Conservation (phyloP, 2,329 filamentous ascomycete genomes). For the Amauroascus niger region DNA sequence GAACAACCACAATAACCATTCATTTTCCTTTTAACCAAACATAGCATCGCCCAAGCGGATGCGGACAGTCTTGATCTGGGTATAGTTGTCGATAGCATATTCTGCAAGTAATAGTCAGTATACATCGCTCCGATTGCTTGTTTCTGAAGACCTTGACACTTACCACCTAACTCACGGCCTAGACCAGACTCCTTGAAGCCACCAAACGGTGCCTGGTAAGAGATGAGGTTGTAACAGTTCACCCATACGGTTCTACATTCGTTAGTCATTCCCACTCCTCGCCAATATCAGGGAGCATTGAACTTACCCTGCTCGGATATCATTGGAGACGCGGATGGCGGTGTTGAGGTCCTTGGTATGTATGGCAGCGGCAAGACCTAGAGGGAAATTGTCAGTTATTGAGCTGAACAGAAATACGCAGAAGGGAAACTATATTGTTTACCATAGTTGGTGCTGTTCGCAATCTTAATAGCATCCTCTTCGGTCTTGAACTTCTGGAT, state of each 20-base stretch:
- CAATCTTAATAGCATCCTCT: constrained; percentile 58
- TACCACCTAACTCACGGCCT: constrained; percentile 38
- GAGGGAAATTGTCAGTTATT: background rate
- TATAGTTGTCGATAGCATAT: constrained; percentile 43
- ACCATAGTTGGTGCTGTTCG: constrained; percentile 66
- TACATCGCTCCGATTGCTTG: background rate
- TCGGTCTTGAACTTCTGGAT: constrained; percentile 68
- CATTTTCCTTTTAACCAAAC: constrained; percentile 30
- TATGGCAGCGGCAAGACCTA: constrained; percentile 57
- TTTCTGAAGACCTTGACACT: background rate
- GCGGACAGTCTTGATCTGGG: constrained; percentile 41
- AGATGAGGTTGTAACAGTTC: constrained; percentile 63
- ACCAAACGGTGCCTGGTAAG: constrained; percentile 47
- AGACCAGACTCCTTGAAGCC: constrained; percentile 39
- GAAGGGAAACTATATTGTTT: no score
- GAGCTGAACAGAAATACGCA: background rate
- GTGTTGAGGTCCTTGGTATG: constrained; percentile 70
- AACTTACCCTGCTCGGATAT: constrained; percentile 53
- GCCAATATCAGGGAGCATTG: constrained; percentile 21
- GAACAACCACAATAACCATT: background rate
- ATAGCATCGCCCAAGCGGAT: constrained; percentile 37
- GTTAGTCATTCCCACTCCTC: constrained; percentile 9
- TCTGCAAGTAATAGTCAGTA: constrained; percentile 18
- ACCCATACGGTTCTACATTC: constrained; percentile 47
- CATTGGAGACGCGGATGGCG: constrained; percentile 62